Evolutionary conservation across 2,329 filamentous ascomycete species (phyloP).

Genomic region (Penicillium decumbens): DNA sequence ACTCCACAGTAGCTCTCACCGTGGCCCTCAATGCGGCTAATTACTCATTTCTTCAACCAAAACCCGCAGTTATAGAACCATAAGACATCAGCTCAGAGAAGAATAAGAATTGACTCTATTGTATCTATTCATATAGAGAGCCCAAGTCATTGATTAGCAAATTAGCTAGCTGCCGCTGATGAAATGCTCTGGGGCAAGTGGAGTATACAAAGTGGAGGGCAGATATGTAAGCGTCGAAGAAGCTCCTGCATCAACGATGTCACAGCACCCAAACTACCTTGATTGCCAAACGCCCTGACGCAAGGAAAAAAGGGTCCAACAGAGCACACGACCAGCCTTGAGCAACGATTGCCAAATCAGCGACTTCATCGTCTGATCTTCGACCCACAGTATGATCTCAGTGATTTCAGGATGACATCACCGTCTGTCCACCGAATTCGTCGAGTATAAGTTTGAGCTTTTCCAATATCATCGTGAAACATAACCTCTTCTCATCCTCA

Average conservation of each 20-base stretch:
- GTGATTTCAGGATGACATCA: slow-evolving; percentile 29
- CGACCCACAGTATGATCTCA: slow-evolving; percentile 28
- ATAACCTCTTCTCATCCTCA: background rate
- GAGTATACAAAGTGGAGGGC: slow-evolving; percentile 10
- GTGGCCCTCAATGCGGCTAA: background rate
- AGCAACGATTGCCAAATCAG: slow-evolving; percentile 6
- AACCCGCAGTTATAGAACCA: background rate
- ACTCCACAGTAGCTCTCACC: background rate
- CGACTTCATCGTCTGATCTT: slow-evolving; percentile 1
- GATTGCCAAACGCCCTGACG: slow-evolving; percentile 7
- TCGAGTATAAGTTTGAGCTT: slow-evolving; percentile 17
- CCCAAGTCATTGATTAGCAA: background rate
- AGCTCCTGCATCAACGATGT: slow-evolving; percentile 15
- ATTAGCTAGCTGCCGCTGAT: background rate
- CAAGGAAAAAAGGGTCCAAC: slow-evolving; percentile 12
- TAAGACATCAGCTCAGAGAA: background rate
- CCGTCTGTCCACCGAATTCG: background rate
- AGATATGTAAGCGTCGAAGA: background rate
- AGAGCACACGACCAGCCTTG: slow-evolving; percentile 2
- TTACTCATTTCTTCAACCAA: background rate
- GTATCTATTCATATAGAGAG: background rate
- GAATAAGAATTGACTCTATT: background rate
- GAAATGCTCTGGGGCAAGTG: background rate
- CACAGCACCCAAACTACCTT: slow-evolving; percentile 14
- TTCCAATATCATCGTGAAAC: background rate